Conservation (phyloP, 2,329 filamentous ascomycete genomes). For the Calcarisporium arbuscula region DNA sequence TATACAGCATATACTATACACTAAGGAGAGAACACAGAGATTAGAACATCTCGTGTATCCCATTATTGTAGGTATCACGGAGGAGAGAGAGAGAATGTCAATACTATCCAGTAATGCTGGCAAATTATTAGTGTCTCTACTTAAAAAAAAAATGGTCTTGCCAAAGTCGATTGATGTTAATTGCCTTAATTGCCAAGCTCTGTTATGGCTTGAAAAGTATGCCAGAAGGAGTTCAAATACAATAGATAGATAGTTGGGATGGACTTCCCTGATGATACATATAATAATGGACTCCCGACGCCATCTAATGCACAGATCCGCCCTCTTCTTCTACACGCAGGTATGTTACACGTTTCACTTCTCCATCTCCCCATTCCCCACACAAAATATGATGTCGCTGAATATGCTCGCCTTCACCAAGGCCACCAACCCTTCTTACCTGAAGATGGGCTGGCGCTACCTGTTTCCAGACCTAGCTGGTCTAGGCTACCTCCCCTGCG, state of each 20-base stretch:
- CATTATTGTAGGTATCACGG: no score
- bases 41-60: no score
- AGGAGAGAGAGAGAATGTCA: no score
- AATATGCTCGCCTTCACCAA: slow-evolving; percentile 23
- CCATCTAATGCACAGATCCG: slow-evolving; percentile 39
- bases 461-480: slow-evolving; percentile 36
- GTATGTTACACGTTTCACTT: slow-evolving; percentile 31
- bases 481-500: slow-evolving; percentile 44
- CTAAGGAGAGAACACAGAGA: no score
- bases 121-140: no score
- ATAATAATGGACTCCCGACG: slow-evolving; percentile 31
- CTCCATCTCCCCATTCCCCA: slow-evolving; percentile 8
- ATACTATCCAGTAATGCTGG: no score
- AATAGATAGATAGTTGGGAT: slow-evolving; percentile 11
- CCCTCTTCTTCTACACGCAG: slow-evolving; percentile 33
- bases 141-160: no score
- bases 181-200: no score
- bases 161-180: no score
- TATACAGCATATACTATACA: slow-evolving; percentile 5
- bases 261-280: slow-evolving; percentile 22
- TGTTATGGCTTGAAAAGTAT: no score
- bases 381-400: neutral
- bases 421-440: slow-evolving; percentile 46
- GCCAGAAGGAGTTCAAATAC: no score
- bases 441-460: slow-evolving; percentile 15